These are phyloP conservation scores for Periconia sp. DNA, from an alignment of 2,329 filamentous ascomycete species.

Conservation along the genomic window DNA sequence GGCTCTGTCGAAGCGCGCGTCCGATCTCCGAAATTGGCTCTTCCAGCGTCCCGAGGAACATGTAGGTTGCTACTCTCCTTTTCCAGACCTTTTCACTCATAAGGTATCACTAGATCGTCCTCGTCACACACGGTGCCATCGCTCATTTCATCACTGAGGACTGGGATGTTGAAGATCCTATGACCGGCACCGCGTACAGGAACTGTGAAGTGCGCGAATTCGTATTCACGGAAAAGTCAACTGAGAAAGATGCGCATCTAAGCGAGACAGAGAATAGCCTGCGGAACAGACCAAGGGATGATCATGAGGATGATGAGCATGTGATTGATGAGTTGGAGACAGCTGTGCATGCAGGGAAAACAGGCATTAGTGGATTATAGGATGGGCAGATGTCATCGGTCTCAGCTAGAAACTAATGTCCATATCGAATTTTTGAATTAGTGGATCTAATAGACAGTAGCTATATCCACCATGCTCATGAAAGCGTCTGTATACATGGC, in stretches of 20 bases:
- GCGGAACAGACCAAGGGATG: constrained; percentile 19
- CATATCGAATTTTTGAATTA: no score
- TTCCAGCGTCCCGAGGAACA: constrained; percentile 35
- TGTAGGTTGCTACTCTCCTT: constrained; percentile 13
- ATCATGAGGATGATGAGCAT: constrained; percentile 32
- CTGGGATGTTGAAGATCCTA: constrained; percentile 56
- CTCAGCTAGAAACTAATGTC: no score
- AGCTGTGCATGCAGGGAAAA: no score
- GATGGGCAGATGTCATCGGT: no score
- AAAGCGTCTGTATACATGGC: no score
- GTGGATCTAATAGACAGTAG: no score
- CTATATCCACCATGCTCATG: no score
- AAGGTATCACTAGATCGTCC: constrained; percentile 65
- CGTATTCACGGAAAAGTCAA: constrained; percentile 32
- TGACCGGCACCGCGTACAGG: constrained; percentile 36
- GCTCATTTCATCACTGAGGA: constrained; percentile 86
- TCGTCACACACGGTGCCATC: constrained; percentile 84
- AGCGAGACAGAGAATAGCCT: constrained; percentile 31
- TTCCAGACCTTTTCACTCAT: constrained; percentile 25
- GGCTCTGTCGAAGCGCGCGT: constrained; percentile 36
- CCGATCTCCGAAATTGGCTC: constrained; percentile 34
- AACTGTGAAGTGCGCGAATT: constrained; percentile 45
- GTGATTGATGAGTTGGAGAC: constrained; percentile 34
- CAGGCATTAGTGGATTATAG: no score
- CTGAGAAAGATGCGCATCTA: constrained; percentile 33